phyloP scores from a whole-genome alignment of 768 basidiomycete genomes.

The Boletus huronensis region DNA sequence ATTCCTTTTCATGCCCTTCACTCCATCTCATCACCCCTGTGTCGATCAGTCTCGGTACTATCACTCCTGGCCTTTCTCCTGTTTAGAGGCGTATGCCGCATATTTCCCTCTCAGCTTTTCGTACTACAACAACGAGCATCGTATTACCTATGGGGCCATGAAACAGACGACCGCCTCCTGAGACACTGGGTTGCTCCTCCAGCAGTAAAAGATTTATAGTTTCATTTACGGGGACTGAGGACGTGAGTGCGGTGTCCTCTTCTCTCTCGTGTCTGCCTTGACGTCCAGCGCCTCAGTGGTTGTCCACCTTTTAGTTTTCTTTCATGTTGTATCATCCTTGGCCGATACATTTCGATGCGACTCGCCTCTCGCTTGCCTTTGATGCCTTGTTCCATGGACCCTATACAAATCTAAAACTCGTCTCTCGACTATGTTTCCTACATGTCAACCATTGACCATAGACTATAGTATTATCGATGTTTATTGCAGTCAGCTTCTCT shows the following conservation, averaged over 20 bases:
- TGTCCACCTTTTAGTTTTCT: background rate
- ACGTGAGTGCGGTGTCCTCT: constrained; percentile 6
- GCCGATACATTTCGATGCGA: background rate
- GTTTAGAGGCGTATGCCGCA: constrained; percentile 48
- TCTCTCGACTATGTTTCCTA: background rate
- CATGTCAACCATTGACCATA: background rate
- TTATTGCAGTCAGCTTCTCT: background rate
- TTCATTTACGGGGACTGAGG: background rate
- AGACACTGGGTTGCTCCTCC: constrained; percentile 24
- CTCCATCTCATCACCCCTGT: background rate
- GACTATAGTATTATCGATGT: constrained; percentile 7
- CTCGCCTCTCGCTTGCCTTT: background rate
- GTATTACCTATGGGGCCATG: constrained; percentile 63
- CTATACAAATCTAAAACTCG: background rate
- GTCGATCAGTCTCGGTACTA: constrained; percentile 38
- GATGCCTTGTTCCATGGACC: background rate
- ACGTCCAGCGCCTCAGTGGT: constrained; percentile 1
- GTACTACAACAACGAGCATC: constrained; percentile 50
- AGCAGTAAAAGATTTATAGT: constrained; percentile 26
- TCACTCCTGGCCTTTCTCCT: constrained; percentile 42
- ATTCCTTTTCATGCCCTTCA: background rate
- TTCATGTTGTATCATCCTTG: constrained; percentile 9
- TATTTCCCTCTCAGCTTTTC: constrained; percentile 55
- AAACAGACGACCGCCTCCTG: constrained; percentile 29
- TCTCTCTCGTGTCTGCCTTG: background rate